Percentiles rank a stretch among this genome's conserved stretches.
Conservation (phyloP, 768 basidiomycete species). For the Lepiota brunneoincarnata region DNA sequence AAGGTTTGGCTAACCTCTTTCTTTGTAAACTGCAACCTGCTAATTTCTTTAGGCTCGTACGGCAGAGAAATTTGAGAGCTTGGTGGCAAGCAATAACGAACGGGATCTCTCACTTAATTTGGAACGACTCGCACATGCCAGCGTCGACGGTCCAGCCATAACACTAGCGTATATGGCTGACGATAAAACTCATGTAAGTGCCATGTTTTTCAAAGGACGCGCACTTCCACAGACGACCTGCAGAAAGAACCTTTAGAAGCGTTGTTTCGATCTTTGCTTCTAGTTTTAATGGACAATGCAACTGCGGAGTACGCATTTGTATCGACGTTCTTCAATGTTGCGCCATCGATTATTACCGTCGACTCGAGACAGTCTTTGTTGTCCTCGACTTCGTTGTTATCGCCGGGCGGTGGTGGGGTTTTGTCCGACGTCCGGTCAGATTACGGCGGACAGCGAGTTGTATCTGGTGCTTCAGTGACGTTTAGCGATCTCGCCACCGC, state of each 20-base stretch:
- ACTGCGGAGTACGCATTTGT: constrained; percentile 91
- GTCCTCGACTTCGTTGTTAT: constrained; percentile 37
- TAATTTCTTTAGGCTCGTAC: constrained; percentile 50
- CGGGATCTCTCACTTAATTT: constrained; percentile 41
- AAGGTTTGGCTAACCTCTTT: constrained; percentile 45
- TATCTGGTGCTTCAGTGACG: constrained; percentile 29
- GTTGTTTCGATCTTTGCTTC: constrained; percentile 76
- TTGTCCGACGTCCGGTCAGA: constrained; percentile 48
- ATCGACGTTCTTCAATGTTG: constrained; percentile 72
- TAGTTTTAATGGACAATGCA: constrained; percentile 95
- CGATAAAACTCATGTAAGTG: constrained; percentile 78
- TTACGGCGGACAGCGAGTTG: constrained; percentile 33
- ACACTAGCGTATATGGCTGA: constrained; percentile 88
- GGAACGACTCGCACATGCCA: constrained; percentile 62
- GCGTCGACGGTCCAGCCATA: constrained; percentile 77
- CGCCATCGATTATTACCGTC: constrained; percentile 26
- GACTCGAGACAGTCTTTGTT: constrained; percentile 33
- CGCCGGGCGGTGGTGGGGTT: constrained; percentile 40
- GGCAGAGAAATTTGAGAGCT: constrained; percentile 65
- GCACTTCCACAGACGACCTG: constrained; percentile 22
- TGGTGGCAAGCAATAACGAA: constrained; percentile 47
- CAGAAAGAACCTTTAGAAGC: constrained; percentile 83
- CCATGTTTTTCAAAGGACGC: background rate
- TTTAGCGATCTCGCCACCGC: constrained; percentile 33
- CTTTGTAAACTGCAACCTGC: background rate